phyloP scores from a whole-genome alignment of 2,329 filamentous ascomycete genomes.

The Fusarium paranaense region DNA sequence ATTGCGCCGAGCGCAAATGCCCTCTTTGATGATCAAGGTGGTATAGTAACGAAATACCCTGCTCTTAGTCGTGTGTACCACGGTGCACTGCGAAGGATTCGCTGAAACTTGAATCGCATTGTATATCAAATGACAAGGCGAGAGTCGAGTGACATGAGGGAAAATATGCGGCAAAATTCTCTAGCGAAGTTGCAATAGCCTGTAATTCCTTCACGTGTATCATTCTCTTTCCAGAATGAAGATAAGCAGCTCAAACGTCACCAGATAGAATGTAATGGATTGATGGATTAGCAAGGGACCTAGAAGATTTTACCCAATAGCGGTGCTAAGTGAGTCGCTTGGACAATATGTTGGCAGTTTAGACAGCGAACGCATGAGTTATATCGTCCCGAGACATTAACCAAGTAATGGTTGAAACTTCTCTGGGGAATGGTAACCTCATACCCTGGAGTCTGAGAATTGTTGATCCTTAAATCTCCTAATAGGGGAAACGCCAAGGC shows the following conservation, averaged over 20 bases:
- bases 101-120: neutral
- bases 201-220: neutral
- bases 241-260: neutral
- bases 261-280: neutral
- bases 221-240: neutral
- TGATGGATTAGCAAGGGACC: neutral
- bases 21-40: too few relatives aligned
- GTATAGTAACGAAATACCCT: neutral
- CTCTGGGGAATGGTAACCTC: neutral
- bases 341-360: neutral
- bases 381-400: neutral
- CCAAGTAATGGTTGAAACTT: neutral
- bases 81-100: neutral
- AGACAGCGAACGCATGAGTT: neutral
- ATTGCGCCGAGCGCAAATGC: neutral
- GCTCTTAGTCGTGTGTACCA: neutral
- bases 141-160: neutral
- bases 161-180: neutral
- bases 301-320: too few relatives aligned
- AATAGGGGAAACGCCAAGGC: neutral
- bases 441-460: neutral
- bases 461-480: neutral
- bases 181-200: neutral
- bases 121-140: neutral
- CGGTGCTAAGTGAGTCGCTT: neutral